These are phyloP conservation scores for Carpinus fangiana DNA, from an alignment of 306 rosid species.

Conservation along the genomic window DNA sequence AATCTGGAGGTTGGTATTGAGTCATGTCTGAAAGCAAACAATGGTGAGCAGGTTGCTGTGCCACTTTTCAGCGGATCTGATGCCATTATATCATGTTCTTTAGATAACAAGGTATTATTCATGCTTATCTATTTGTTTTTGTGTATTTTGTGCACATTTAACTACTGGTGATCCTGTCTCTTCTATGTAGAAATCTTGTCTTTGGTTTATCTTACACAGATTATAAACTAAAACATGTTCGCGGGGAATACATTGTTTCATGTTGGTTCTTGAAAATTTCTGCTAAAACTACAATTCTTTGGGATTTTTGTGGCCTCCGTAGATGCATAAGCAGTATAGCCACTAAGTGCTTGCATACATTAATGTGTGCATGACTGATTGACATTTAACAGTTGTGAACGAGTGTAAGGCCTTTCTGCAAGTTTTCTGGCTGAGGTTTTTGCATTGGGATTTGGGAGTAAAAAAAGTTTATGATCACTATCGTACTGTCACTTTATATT, in stretches of 20 bases:
- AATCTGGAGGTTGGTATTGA: slow-evolving; percentile 63
- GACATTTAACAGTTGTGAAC: not conserved
- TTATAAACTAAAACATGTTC: not conserved
- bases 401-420: not conserved
- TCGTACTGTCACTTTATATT: not conserved
- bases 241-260: not conserved
- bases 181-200: not conserved
- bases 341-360: not conserved
- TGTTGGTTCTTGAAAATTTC: not conserved
- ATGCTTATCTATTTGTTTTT: not conserved
- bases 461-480: not conserved
- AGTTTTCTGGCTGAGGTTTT: not conserved
- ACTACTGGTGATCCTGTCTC: not conserved
- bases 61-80: slow-evolving; percentile 37
- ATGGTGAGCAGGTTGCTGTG: slow-evolving; percentile 37
- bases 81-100: slow-evolving; percentile 33
- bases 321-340: not conserved
- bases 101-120: slow-evolving; percentile 58
- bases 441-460: not conserved
- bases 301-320: not conserved
- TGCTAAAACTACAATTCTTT: not conserved
- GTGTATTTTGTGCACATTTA: not conserved
- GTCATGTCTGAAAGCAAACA: slow-evolving; percentile 47
- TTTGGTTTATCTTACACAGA: not conserved
- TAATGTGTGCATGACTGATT: not conserved